Conservation (phyloP, 1,284 basidiomycete species). For the Apiotrichum porosum region DNA sequence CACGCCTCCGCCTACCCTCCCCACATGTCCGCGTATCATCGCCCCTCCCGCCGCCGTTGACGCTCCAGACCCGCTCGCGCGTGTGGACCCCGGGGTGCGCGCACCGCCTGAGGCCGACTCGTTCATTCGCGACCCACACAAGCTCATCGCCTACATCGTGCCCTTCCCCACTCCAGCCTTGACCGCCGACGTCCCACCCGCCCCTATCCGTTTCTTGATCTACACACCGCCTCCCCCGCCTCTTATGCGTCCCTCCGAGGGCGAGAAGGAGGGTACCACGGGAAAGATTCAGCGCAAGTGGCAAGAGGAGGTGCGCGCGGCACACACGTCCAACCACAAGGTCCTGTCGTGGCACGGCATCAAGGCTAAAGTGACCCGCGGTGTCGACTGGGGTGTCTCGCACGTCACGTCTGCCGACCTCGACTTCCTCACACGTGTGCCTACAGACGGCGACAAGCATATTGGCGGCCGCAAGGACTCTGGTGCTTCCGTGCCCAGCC, state of each 20-base stretch:
- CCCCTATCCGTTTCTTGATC: conserved; percentile 18
- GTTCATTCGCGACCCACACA: conserved; percentile 23
- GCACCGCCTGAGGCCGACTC: conserved; percentile 4
- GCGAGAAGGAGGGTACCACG: conserved; percentile 4
- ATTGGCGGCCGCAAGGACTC: background rate
- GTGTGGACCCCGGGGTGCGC: background rate
- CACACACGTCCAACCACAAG: conserved; percentile 10
- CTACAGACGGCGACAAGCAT: conserved; percentile 10
- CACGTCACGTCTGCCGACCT: conserved; percentile 17
- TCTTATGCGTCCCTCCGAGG: conserved; percentile 2
- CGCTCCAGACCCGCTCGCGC: no score
- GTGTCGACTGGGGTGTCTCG: conserved; percentile 15
- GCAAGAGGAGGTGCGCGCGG: conserved; percentile 20
- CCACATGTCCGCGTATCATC: no score
- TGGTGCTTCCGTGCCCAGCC: no score
- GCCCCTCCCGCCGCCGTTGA: no score
- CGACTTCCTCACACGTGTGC: conserved; percentile 20
- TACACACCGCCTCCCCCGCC: conserved; percentile 23
- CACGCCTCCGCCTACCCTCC: no score
- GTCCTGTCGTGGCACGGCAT: conserved; percentile 9
- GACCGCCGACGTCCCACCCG: background rate
- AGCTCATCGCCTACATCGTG: conserved; percentile 18
- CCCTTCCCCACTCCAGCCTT: conserved; percentile 15
- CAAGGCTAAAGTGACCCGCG: conserved; percentile 8
- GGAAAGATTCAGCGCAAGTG: conserved; percentile 18